Conservation (phyloP, 2,329 filamentous ascomycete species). For the Colletotrichum chlorophyti region DNA sequence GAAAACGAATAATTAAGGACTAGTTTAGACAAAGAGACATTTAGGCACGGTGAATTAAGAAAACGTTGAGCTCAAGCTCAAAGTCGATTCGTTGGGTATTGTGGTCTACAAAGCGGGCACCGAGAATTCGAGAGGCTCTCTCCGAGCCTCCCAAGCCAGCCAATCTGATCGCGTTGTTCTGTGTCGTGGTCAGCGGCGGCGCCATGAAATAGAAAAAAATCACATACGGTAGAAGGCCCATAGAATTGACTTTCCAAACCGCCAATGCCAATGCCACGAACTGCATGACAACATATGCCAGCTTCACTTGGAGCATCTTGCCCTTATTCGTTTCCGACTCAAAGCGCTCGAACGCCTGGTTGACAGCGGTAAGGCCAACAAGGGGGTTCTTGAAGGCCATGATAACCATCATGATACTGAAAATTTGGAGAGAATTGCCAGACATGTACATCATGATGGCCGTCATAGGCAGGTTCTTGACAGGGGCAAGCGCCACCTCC, state of each 20-base stretch:
- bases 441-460: conserved; percentile 99
- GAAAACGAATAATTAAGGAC: too few species aligned
- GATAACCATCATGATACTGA: conserved; percentile 99
- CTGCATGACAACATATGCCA: conserved; percentile 88
- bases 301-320: conserved; percentile 82
- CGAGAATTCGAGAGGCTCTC: conserved; percentile 71
- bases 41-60: too few species aligned
- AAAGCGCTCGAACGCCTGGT: conserved; percentile 88
- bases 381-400: conserved; percentile 99
- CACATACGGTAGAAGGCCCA: conserved; percentile 90
- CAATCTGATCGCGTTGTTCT: conserved; percentile 96
- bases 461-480: conserved; percentile 97
- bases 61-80: neutral
- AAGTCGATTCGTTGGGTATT: neutral
- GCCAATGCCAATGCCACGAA: conserved; percentile 82
- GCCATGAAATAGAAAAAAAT: neutral
- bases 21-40: too few species aligned
- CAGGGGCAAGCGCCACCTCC: conserved; percentile 92
- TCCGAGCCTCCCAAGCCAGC: conserved; percentile 90
- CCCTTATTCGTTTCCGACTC: conserved; percentile 80
- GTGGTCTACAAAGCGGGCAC: conserved; percentile 62
- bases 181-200: conserved; percentile 16
- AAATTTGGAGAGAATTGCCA: conserved; percentile 96
- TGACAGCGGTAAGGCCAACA: conserved; percentile 81
- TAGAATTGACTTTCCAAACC: conserved; percentile 95